Conservation (phyloP, 208 protist species). For the Wallacemonas collosoma region DNA sequence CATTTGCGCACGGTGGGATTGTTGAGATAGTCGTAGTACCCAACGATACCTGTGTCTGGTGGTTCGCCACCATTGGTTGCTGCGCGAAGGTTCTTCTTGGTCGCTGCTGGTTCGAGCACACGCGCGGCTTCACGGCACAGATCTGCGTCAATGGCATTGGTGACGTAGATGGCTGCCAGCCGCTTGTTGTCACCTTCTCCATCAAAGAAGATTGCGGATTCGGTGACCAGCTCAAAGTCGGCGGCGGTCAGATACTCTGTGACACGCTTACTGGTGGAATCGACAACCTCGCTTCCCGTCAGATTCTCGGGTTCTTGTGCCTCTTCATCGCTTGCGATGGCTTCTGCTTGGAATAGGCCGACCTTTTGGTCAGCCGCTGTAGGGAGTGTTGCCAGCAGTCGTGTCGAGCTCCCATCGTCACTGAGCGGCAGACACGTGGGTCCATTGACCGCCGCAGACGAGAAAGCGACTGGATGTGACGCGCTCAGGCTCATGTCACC, state of each 20-base stretch:
- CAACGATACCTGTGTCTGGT: slow-evolving; percentile 87
- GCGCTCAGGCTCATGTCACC: neutral
- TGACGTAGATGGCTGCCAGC: slow-evolving; percentile 72
- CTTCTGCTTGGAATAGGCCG: slow-evolving; percentile 1
- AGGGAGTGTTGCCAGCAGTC: neutral
- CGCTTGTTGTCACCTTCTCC: slow-evolving; percentile 44
- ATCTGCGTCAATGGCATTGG: slow-evolving; percentile 43
- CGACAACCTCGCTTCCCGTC: slow-evolving; percentile 72
- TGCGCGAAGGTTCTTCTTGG: slow-evolving; percentile 72
- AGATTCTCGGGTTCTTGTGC: slow-evolving; percentile 30
- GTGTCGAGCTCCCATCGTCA: neutral
- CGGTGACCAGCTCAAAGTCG: slow-evolving; percentile 71
- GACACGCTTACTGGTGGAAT: slow-evolving; percentile 30
- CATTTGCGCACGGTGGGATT: slow-evolving; percentile 83
- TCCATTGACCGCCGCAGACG: neutral
- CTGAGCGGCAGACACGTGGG: neutral
- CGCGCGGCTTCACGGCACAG: slow-evolving; percentile 51
- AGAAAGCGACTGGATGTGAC: neutral
- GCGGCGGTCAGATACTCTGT: slow-evolving; percentile 58
- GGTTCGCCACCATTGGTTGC: slow-evolving; percentile 79
- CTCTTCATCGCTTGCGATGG: slow-evolving; percentile 2
- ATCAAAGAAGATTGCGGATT: slow-evolving; percentile 56
- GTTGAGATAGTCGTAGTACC: slow-evolving; percentile 92
- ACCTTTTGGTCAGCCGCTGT: neutral
- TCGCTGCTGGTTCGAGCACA: slow-evolving; percentile 69